Base-by-base conservation (phyloP, 352 stramenopile species). In the Phytophthora vignae region DNA sequence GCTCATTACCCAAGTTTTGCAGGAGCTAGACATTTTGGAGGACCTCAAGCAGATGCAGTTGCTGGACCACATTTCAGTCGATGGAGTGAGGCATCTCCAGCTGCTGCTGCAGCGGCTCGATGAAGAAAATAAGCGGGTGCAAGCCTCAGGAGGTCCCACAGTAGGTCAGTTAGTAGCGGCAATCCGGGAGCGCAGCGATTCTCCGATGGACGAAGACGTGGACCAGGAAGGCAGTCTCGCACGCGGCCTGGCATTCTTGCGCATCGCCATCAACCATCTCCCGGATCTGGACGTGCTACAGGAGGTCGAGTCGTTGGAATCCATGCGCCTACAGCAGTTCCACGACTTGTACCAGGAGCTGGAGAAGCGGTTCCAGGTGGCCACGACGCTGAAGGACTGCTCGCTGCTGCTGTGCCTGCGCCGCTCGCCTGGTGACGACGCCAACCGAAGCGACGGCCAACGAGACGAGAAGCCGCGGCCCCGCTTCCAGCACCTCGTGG, bases 301-400 rank as follows among this genome's bases (percentile, higher is more conserved):
- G 21, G 72, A 67, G 2, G 55, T 78, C 2, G 59, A 70, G 12
- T 77, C 67, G 21, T 90, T 78, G 83, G 63, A 82, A 61, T 60
- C 70, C 5, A 67, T 93, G 53, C 70, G 61, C 6, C 54, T 95
- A 3, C 22, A 55, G 15, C 71, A 78, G n/a, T 79, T 91, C 19
- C 70, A 78, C 54, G 66, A 61, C 19, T 76, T 95, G 36, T 94
- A 91, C 69, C 63, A 76, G 38, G 77, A 90, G 54, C 60, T 94
- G 7, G 63, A 91, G 58, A 86, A 92, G 72, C 74, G 85, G 2
- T 95, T 96, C 70, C 83, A 92, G 31, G 89, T 96, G 50, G 89
- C 89, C 10, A 95, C 87, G 38, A 96, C 89, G 40, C 79, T 94
- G 49, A 96, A 96, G 56, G 89, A 96, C 76, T 96, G 89, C 52